These are phyloP conservation scores for Oenanthe sinensis DNA, from an alignment of 129 eudicot species.

Conservation along the genomic window DNA sequence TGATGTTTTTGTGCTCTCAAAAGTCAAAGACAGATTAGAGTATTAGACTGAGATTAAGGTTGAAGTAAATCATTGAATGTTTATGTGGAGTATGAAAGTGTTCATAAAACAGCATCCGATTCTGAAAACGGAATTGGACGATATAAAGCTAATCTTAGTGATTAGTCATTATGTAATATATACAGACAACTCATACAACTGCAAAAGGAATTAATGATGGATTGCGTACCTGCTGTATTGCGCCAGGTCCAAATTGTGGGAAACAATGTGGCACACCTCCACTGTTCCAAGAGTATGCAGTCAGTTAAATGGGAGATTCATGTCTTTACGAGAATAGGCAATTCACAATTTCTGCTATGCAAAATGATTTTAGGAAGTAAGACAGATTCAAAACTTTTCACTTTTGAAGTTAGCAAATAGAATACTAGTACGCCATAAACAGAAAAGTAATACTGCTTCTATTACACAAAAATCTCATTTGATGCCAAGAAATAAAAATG, in stretches of 20 bases:
- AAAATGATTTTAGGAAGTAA: conserved; percentile 1
- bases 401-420: neutral
- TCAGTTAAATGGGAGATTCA: conserved; percentile 3
- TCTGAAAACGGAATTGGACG: neutral
- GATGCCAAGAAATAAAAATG: neutral
- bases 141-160: neutral
- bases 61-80: neutral
- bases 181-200: neutral
- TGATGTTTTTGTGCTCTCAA: neutral
- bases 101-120: neutral
- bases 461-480: neutral
- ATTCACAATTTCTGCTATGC: neutral
- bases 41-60: neutral
- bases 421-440: neutral
- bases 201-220: neutral
- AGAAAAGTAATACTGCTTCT: neutral
- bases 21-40: neutral
- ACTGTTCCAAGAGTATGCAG: conserved; percentile 27
- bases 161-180: neutral
- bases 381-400: neutral
- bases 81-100: neutral
- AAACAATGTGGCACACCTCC: conserved; percentile 98
- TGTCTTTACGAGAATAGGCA: neutral
- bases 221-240: conserved; percentile 75
- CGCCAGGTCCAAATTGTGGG: conserved; percentile 97